phyloP scores from a whole-genome alignment of 371 early-diverging fungal species.

The Umbelopsis sp. region DNA sequence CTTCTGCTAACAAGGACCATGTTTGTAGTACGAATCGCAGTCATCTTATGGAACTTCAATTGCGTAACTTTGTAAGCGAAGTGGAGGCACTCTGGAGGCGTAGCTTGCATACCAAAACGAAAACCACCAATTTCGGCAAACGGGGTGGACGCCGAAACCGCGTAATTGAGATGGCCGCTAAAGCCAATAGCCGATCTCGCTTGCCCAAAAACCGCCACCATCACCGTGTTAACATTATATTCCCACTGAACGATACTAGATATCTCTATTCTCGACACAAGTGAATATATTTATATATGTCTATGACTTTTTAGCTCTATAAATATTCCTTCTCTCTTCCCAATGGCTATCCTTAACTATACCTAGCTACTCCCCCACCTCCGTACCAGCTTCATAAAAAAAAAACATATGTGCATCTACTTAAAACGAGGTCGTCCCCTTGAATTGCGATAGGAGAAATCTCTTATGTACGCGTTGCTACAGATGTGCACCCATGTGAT shows the following conservation, averaged over 20 bases:
- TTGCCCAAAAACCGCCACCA: slow-evolving; percentile 8
- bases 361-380: no score
- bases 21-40: slow-evolving; percentile 19
- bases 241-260: slow-evolving; percentile 6
- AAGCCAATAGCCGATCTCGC: slow-evolving; percentile 1
- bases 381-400: no score
- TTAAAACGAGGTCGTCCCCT: no score
- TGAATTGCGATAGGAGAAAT: no score
- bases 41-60: slow-evolving; percentile 16
- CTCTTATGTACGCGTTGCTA: no score
- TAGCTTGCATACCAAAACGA: slow-evolving; percentile 14
- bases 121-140: slow-evolving; percentile 13
- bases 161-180: slow-evolving; percentile 13
- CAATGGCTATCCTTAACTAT: no score
- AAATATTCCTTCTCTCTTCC: no score
- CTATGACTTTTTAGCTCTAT: not conserved
- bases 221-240: slow-evolving; percentile 11
- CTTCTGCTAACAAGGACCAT: slow-evolving; percentile 1
- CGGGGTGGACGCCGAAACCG: slow-evolving; percentile 14
- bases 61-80: slow-evolving; percentile 16
- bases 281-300: not conserved
- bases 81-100: slow-evolving; percentile 17
- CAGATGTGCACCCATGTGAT: no score
- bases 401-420: no score
- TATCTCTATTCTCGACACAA: slow-evolving; percentile 13